phyloP scores from a whole-genome alignment of 176 grass and related monocot species.

The Rhynchospora breviuscula region DNA sequence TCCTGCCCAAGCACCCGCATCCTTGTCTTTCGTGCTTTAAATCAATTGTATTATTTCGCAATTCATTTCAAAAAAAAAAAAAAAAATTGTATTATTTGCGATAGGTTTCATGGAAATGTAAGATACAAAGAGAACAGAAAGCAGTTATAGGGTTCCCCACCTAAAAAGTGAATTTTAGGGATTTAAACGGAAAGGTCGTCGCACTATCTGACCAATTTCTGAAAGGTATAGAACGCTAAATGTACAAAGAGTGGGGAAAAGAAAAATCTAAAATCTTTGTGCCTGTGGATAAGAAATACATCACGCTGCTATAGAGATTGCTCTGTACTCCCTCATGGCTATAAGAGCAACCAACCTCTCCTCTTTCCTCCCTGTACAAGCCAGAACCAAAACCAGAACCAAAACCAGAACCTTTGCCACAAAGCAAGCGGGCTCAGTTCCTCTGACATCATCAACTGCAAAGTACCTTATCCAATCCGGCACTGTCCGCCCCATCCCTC shows the following conservation, averaged over 20 bases:
- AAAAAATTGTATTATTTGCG: too few species aligned
- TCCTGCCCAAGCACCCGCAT: too few species aligned
- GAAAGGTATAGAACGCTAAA: background rate
- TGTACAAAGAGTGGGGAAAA: background rate
- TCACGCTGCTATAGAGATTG: background rate
- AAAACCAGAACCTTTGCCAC: background rate
- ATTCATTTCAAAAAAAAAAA: too few species aligned
- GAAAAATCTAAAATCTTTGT: constrained; percentile 1
- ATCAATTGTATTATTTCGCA: too few species aligned
- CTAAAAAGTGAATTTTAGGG: background rate
- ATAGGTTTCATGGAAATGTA: background rate
- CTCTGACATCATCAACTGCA: constrained; percentile 17
- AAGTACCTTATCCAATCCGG: constrained; percentile 64
- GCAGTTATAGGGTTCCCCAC: background rate
- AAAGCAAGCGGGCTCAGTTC: background rate
- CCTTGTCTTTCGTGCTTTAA: too few species aligned
- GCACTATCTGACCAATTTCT: background rate
- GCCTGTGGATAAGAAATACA: constrained; percentile 30
- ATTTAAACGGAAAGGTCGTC: background rate
- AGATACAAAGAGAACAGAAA: background rate
- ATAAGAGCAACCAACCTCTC: constrained; percentile 14
- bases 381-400: background rate
- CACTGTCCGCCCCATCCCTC: constrained; percentile 43
- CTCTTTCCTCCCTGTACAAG: background rate
- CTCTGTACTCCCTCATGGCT: constrained; percentile 14